These are phyloP conservation scores for Miamiensis avidus DNA, from an alignment of 169 alveolate genomes.

Conservation along the genomic window DNA sequence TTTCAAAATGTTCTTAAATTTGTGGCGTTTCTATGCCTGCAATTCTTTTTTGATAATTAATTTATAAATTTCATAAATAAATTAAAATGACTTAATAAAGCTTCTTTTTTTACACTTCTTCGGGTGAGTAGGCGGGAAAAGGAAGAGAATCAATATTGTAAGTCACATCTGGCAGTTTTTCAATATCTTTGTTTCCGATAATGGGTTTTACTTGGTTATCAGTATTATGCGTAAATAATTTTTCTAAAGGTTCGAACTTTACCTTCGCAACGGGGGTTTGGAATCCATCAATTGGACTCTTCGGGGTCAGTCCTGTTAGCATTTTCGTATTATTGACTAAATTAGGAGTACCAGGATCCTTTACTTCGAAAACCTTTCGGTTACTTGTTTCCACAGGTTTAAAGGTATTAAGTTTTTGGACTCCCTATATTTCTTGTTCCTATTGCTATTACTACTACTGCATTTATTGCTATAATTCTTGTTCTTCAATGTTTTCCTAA, in stretches of 20 bases:
- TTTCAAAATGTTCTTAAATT: conserved; percentile 77
- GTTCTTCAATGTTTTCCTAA: conserved; percentile 6
- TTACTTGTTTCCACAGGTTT: neutral
- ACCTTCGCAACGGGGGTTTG: neutral
- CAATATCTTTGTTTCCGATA: conserved; percentile 85
- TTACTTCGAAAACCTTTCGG: too few relatives aligned
- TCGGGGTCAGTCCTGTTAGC: neutral
- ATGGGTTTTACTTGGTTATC: conserved; percentile 88
- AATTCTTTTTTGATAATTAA: too few relatives aligned
- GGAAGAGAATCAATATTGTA: conserved; percentile 55
- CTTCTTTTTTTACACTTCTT: conserved; percentile 54
- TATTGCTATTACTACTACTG: neutral
- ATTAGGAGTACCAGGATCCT: too few relatives aligned
- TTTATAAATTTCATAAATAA: too few relatives aligned
- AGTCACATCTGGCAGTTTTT: conserved; percentile 64
- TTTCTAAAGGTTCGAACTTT: conserved; percentile 53
- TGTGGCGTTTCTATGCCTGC: conserved; percentile 50
- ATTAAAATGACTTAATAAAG: too few relatives aligned
- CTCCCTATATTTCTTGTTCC: neutral
- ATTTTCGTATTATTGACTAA: too few relatives aligned
- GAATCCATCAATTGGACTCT: neutral
- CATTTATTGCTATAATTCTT: conserved; percentile 5
- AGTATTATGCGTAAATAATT: conserved; percentile 70
- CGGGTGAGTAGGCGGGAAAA: conserved; percentile 73
- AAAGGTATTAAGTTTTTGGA: neutral